Evolutionary conservation across 2,329 filamentous ascomycete species (phyloP).

Genomic region (Epicoccum sorghinum): DNA sequence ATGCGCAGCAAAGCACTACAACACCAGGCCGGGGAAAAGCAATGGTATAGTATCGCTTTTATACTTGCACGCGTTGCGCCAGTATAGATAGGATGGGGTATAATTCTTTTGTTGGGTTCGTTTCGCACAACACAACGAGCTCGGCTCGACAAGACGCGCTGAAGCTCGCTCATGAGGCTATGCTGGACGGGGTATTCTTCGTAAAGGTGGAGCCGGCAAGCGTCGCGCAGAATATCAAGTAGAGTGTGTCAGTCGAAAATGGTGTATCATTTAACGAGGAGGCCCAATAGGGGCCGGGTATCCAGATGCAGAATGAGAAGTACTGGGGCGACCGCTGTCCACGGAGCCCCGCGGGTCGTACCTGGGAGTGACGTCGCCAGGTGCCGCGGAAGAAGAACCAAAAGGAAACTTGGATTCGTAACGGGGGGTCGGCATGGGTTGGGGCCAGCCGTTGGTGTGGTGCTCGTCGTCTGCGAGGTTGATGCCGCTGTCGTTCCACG

Average conservation of each 20-base stretch:
- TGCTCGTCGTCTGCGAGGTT: slow-evolving; percentile 86
- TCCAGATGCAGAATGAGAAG: slow-evolving; percentile 97
- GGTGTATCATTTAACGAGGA: slow-evolving; percentile 73
- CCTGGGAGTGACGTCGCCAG: slow-evolving; percentile 82
- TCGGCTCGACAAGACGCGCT: slow-evolving; percentile 14
- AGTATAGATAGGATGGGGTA: slow-evolving; percentile 40
- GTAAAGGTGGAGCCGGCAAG: slow-evolving; percentile 37
- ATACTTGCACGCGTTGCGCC: slow-evolving; percentile 34
- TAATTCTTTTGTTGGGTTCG: slow-evolving; percentile 47
- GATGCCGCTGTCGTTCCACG: slow-evolving; percentile 97
- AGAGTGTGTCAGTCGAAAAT: slow-evolving; percentile 30
- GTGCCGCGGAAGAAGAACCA: slow-evolving; percentile 57
- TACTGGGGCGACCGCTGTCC: slow-evolving; percentile 90
- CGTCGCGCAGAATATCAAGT: slow-evolving; percentile 37
- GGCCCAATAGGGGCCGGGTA: slow-evolving; percentile 91
- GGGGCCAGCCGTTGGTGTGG: slow-evolving; percentile 47
- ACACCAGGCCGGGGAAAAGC: slow-evolving; percentile 34
- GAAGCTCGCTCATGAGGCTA: slow-evolving; percentile 32
- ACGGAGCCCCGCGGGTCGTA: slow-evolving; percentile 84
- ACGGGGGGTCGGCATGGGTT: slow-evolving; percentile 44
- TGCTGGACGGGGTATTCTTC: slow-evolving; percentile 42
- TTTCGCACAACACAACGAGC: slow-evolving; percentile 21
- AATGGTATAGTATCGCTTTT: slow-evolving; percentile 33
- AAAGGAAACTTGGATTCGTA: slow-evolving; percentile 69
- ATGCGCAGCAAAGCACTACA: slow-evolving; percentile 24